These are phyloP conservation scores for Ogataea trehalophila DNA, from an alignment of 805 yeast species.

Conservation along the genomic window DNA sequence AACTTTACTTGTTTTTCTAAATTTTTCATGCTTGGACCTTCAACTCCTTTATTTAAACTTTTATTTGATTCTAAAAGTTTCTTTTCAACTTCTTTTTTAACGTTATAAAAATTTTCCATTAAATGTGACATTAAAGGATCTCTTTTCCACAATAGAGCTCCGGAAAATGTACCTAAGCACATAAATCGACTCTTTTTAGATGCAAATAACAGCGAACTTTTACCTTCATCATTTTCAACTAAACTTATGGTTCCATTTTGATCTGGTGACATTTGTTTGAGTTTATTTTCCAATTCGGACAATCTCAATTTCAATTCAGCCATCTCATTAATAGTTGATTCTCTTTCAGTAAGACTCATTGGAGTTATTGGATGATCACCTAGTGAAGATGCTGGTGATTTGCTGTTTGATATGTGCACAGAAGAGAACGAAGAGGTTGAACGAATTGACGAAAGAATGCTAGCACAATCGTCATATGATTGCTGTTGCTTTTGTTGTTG, in stretches of 20 bases:
- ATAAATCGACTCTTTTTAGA: constrained; percentile 17
- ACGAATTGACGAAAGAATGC: too few species aligned
- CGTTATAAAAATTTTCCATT: constrained; percentile 7
- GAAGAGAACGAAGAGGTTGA: too few species aligned
- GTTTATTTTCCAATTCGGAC: constrained; percentile 4
- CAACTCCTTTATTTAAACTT: not conserved
- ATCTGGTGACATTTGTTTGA: not conserved
- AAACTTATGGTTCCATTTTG: constrained; percentile 7
- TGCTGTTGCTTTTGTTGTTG: too few species aligned
- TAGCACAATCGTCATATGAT: too few species aligned
- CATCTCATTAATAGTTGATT: constrained; percentile 5
- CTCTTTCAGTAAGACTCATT: not conserved
- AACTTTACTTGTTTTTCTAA: constrained; percentile 9
- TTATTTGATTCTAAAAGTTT: not conserved
- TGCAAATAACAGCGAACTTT: constrained; percentile 8
- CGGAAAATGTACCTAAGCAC: constrained; percentile 15
- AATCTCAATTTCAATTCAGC: constrained; percentile 5
- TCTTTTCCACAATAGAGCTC: constrained; percentile 9
- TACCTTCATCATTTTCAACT: constrained; percentile 5
- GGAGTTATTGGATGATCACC: not conserved
- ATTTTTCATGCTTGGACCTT: not conserved
- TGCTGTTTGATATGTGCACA: not conserved
- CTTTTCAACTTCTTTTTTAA: not conserved
- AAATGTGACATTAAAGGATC: constrained; percentile 15
- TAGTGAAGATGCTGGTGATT: not conserved